These are phyloP conservation scores for Cutaneotrichosporon sp. DNA, from an alignment of 1,284 basidiomycete species.

Conservation along the genomic window DNA sequence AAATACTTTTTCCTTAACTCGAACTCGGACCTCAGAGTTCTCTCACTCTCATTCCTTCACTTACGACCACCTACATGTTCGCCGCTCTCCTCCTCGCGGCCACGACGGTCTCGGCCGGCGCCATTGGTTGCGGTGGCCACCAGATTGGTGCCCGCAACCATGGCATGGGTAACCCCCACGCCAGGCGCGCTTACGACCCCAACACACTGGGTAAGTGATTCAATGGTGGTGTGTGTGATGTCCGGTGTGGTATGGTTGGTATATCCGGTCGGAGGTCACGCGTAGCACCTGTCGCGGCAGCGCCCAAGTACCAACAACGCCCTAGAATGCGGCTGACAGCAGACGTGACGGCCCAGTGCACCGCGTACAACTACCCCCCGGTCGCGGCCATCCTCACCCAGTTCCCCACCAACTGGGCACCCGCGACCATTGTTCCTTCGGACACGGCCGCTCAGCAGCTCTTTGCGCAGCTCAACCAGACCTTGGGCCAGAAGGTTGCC, in stretches of 20 bases:
- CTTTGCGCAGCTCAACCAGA: slow-evolving; percentile 42
- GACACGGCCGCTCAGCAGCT: slow-evolving; percentile 51
- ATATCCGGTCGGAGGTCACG: too few relatives aligned
- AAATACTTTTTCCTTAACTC: not conserved
- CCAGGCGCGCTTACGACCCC: slow-evolving; percentile 7
- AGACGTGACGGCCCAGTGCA: slow-evolving; percentile 31
- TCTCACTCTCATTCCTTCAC: slow-evolving; percentile 1
- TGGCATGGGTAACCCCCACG: slow-evolving; percentile 8
- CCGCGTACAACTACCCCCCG: slow-evolving; percentile 44
- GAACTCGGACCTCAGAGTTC: slow-evolving; percentile 1
- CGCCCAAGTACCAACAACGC: not conserved
- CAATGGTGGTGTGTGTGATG: too few relatives aligned
- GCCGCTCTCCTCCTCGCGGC: slow-evolving; percentile 9
- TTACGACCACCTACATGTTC: not conserved
- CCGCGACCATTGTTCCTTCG: slow-evolving; percentile 48
- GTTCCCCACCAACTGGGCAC: slow-evolving; percentile 50
- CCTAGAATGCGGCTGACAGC: slow-evolving; percentile 3
- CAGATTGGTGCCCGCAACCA: slow-evolving; percentile 17
- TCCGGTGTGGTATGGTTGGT: too few relatives aligned
- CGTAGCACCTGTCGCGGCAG: not conserved
- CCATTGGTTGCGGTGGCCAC: slow-evolving; percentile 15
- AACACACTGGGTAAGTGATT: slow-evolving; percentile 4
- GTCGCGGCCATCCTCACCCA: slow-evolving; percentile 30
- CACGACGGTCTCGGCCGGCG: slow-evolving; percentile 8
- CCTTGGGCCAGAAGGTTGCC: slow-evolving; percentile 11